A percentile compares a stretch with the other conserved stretches of the same genome.
These are phyloP conservation scores for Venturia oleaginea DNA, from an alignment of 2,329 filamentous ascomycete species.

Conservation along the genomic window DNA sequence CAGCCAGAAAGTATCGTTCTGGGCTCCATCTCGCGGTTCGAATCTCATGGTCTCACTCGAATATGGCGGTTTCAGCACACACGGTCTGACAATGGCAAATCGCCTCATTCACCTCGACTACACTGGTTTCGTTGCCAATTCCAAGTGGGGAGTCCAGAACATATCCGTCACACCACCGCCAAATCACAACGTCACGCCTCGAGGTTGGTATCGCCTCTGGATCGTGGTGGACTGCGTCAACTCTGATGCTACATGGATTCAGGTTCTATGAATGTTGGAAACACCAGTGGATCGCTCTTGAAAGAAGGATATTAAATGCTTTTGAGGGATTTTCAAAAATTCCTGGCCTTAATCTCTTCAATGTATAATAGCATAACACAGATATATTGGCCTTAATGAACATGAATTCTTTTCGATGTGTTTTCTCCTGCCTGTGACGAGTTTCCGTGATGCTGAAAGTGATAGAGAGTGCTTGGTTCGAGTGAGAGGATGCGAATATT, in stretches of 20 bases:
- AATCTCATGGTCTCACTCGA: constrained; percentile 44
- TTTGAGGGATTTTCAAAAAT: background rate
- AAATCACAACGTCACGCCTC: constrained; percentile 46
- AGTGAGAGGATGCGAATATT: too few species aligned
- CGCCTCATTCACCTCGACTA: constrained; percentile 47
- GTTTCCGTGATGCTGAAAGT: background rate
- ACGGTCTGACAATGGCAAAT: constrained; percentile 53
- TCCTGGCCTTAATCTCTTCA: background rate
- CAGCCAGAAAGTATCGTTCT: constrained; percentile 34
- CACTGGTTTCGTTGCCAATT: constrained; percentile 35
- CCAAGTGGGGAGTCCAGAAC: constrained; percentile 26
- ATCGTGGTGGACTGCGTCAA: constrained; percentile 45
- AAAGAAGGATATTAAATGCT: background rate
- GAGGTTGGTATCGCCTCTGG: constrained; percentile 53
- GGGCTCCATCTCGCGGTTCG: constrained; percentile 32
- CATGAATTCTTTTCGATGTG: background rate
- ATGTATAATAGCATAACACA: background rate
- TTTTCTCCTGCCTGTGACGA: background rate
- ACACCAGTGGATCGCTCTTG: background rate
- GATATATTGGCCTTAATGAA: background rate
- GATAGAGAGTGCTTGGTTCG: too few species aligned
- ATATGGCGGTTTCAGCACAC: constrained; percentile 52
- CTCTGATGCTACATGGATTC: constrained; percentile 26
- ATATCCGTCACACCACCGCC: constrained; percentile 47
- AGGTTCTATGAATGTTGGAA: background rate